A percentile compares a stretch with the other conserved stretches of the same genome.
phyloP scores from a whole-genome alignment of 1,284 basidiomycete species.

The Vanrija sp. region DNA sequence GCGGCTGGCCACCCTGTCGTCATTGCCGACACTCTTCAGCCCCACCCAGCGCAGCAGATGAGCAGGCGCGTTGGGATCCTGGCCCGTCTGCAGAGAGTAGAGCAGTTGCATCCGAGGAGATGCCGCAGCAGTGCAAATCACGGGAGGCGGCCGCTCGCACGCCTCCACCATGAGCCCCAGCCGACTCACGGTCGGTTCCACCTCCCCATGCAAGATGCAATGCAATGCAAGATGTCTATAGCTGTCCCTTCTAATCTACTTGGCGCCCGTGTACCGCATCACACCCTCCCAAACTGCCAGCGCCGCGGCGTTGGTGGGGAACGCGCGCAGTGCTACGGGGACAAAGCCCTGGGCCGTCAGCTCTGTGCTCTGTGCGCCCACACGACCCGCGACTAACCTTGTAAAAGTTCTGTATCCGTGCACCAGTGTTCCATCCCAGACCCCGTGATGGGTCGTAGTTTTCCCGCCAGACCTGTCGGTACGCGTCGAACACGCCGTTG shows the following conservation, averaged over 20 bases:
- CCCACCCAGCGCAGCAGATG: too few species aligned
- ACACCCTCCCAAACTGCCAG: constrained; percentile 48
- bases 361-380: not conserved
- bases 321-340: constrained; percentile 45
- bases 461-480: constrained; percentile 39
- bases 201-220: too few species aligned
- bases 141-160: too few species aligned
- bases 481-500: constrained; percentile 37
- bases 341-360: constrained; percentile 40
- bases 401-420: constrained; percentile 44
- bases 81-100: too few species aligned
- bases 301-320: constrained; percentile 49
- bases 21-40: too few species aligned
- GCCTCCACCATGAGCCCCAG: too few species aligned
- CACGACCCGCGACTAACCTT: constrained; percentile 25
- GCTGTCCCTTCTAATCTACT: not conserved
- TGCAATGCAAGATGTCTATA: too few species aligned
- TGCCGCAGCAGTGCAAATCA: too few species aligned
- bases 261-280: constrained; percentile 30
- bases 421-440: constrained; percentile 33
- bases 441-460: constrained; percentile 28
- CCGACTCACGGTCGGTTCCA: too few species aligned
- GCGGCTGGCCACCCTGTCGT: too few species aligned
- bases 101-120: too few species aligned
- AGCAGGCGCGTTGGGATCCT: too few species aligned